Percentiles rank a stretch among this genome's conserved stretches.
phyloP scores from a whole-genome alignment of 352 stramenopile genomes.

The Phytophthora quininea region DNA sequence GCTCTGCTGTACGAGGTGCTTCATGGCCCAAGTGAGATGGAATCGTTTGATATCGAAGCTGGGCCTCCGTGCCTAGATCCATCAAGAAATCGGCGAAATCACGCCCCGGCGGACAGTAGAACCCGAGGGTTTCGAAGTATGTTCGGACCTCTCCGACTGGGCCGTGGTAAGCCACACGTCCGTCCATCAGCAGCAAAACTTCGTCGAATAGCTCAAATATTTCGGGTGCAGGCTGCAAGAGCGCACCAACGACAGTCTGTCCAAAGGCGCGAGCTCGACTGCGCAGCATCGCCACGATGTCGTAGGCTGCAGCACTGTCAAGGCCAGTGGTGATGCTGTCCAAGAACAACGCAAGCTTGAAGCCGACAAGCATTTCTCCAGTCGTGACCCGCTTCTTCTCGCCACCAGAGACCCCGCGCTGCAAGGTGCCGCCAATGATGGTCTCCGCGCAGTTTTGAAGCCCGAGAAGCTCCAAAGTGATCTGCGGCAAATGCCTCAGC shows the following conservation, averaged over 20 bases:
- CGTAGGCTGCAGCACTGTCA: slow-evolving; percentile 60
- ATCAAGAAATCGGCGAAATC: slow-evolving; percentile 58
- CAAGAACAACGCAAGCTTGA: slow-evolving; percentile 71
- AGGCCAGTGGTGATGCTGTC: slow-evolving; percentile 75
- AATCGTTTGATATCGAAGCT: slow-evolving; percentile 41
- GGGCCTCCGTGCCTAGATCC: slow-evolving; percentile 46
- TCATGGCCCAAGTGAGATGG: slow-evolving; percentile 6
- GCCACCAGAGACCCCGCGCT: slow-evolving; percentile 78
- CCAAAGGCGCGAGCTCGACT: slow-evolving; percentile 41
- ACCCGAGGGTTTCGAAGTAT: slow-evolving; percentile 56
- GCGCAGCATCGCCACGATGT: slow-evolving; percentile 48
- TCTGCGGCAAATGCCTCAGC: slow-evolving; percentile 32
- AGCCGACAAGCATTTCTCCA: slow-evolving; percentile 83
- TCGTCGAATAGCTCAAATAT: slow-evolving; percentile 64
- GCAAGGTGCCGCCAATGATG: slow-evolving; percentile 51
- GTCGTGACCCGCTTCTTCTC: slow-evolving; percentile 91
- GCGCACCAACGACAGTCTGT: slow-evolving; percentile 65
- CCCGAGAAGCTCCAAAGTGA: slow-evolving; percentile 42
- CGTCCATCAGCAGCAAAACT: slow-evolving; percentile 61
- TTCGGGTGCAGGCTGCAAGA: slow-evolving; percentile 84
- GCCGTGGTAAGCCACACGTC: slow-evolving; percentile 82
- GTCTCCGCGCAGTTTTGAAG: slow-evolving; percentile 54
- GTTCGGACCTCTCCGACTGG: slow-evolving; percentile 24
- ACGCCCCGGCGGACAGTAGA: slow-evolving; percentile 40
- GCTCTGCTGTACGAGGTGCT: slow-evolving; percentile 21